Evolutionary conservation across 1,284 basidiomycete species (phyloP).

Genomic region (Veloboletus limbatus): DNA sequence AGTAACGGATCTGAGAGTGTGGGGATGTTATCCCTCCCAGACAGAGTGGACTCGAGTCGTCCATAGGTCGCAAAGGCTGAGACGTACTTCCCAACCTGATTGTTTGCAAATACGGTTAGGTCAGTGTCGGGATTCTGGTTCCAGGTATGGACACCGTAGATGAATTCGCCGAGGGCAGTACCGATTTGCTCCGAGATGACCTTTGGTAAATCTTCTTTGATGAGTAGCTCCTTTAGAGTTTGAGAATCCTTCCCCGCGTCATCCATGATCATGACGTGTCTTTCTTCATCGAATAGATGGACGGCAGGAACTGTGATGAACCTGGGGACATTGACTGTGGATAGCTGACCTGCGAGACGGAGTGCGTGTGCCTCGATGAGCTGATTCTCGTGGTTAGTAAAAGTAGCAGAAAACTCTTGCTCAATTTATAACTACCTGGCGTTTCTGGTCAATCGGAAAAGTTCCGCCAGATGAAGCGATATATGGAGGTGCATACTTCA

Average conservation of each 20-base stretch:
- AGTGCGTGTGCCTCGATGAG: slow-evolving; percentile 52
- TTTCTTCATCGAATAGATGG: slow-evolving; percentile 46
- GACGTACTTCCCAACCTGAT: slow-evolving; percentile 42
- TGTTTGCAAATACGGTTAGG: slow-evolving; percentile 38
- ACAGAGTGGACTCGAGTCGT: slow-evolving; percentile 44
- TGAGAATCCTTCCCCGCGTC: slow-evolving; percentile 45
- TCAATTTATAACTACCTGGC: slow-evolving; percentile 46
- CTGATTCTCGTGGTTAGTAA: slow-evolving; percentile 30
- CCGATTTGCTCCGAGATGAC: slow-evolving; percentile 46
- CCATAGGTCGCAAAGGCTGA: slow-evolving; percentile 48
- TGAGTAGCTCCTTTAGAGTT: slow-evolving; percentile 50
- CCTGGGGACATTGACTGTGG: slow-evolving; percentile 26
- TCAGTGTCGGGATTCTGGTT: slow-evolving; percentile 33
- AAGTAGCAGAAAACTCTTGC: background rate
- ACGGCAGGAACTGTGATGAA: slow-evolving; percentile 49
- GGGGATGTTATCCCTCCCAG: slow-evolving; percentile 32
- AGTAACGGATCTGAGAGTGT: slow-evolving; percentile 42
- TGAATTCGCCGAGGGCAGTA: slow-evolving; percentile 47
- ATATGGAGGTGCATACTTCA: slow-evolving; percentile 57
- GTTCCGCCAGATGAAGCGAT: slow-evolving; percentile 18
- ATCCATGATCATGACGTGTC: slow-evolving; percentile 56
- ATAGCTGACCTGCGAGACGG: slow-evolving; percentile 36
- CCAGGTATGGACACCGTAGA: slow-evolving; percentile 47
- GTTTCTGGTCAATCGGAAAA: slow-evolving; percentile 42
- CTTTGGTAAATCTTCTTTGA: slow-evolving; percentile 35